Evolutionary conservation across 2,329 filamentous ascomycete genomes (phyloP), one percentile per base, ranked within the genome.

Genomic region (Sporothrix pallida): DNA sequence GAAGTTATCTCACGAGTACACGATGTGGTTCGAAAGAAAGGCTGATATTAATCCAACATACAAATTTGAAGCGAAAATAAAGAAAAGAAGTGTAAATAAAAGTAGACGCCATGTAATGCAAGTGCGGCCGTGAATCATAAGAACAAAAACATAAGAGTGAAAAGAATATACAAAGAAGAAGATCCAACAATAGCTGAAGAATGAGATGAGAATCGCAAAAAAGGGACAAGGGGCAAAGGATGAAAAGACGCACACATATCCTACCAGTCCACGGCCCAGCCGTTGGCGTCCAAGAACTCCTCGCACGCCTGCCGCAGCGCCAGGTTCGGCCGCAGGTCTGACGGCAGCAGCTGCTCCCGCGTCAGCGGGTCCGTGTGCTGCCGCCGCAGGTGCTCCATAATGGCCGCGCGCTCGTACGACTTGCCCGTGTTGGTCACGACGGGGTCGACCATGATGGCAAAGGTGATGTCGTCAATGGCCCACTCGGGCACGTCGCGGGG

Each of bases 201-300:
- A n/a, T 37, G 15, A 9, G 26, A 20, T 8, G 60, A 63, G 31
- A 63, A 8, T n/a, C n/a, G n/a, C n/a, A 37, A 20, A 17, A 46
- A 37, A 63, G 3, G 1, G 12, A 42, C 8, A 5, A 17, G 17
- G 5, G 17, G 12, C 6, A 46, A 46, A 46, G 6, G 44, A 6
- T 46, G 44, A 12, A 46, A 12, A 46, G 44, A 15, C 3, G 15
- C 17, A 63, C 6, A 12, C n/a, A 68, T 2, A n/a, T 1, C 46
- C 54, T 73, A 97, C 92, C 93, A 98, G 80, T 98, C 95, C 54
- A 93, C 94, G 0, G 94, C 94, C 93, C 96, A 97, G 10, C 94
- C 95, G 78, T 97, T 98, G 77, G 93, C 85, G 42, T 92, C 87
- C 74, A 98, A 84, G 78, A 97, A 98, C 77, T 96, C 93, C 63